Evolutionary conservation across 2,329 filamentous ascomycete genomes (phyloP).

Genomic region (Claviceps sp.): DNA sequence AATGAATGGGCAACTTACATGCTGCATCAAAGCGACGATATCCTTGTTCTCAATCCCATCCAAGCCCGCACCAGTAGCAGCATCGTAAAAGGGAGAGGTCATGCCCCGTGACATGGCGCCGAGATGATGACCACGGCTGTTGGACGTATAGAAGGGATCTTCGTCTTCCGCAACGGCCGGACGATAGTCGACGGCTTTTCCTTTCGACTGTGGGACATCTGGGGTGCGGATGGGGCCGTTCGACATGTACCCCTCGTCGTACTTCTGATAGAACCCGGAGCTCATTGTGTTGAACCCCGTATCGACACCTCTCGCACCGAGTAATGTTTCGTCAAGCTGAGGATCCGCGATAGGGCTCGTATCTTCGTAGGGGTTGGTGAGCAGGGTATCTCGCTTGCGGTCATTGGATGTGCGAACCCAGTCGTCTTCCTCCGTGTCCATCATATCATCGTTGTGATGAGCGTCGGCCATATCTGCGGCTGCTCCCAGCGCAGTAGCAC

Average conservation of each 20-base stretch:
- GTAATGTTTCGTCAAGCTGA: slow-evolving; percentile 35
- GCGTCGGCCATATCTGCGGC: slow-evolving; percentile 31
- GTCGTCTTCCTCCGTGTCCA: slow-evolving; percentile 47
- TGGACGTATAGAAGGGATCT: slow-evolving; percentile 53
- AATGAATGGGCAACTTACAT: slow-evolving; percentile 38
- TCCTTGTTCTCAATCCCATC: slow-evolving; percentile 93
- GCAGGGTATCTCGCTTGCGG: slow-evolving; percentile 49
- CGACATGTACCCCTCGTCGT: slow-evolving; percentile 86
- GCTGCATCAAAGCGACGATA: slow-evolving; percentile 94
- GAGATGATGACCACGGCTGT: slow-evolving; percentile 50
- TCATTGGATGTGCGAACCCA: slow-evolving; percentile 50
- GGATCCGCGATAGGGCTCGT: slow-evolving; percentile 48
- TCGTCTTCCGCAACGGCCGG: slow-evolving; percentile 32
- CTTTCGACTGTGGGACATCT: slow-evolving; percentile 34
- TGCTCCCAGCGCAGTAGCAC: slow-evolving; percentile 38
- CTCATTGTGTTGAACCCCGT: slow-evolving; percentile 39
- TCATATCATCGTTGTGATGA: slow-evolving; percentile 32
- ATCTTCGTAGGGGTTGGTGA: slow-evolving; percentile 55
- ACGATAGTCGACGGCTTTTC: slow-evolving; percentile 41
- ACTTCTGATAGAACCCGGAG: slow-evolving; percentile 45
- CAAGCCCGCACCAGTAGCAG: slow-evolving; percentile 72
- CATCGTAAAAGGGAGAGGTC: slow-evolving; percentile 79
- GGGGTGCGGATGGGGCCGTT: slow-evolving; percentile 47
- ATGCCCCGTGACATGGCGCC: slow-evolving; percentile 90
- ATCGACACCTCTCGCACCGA: slow-evolving; percentile 26